Evolutionary conservation across 768 basidiomycete genomes (phyloP).

Genomic region (Suillus cothurnatus): DNA sequence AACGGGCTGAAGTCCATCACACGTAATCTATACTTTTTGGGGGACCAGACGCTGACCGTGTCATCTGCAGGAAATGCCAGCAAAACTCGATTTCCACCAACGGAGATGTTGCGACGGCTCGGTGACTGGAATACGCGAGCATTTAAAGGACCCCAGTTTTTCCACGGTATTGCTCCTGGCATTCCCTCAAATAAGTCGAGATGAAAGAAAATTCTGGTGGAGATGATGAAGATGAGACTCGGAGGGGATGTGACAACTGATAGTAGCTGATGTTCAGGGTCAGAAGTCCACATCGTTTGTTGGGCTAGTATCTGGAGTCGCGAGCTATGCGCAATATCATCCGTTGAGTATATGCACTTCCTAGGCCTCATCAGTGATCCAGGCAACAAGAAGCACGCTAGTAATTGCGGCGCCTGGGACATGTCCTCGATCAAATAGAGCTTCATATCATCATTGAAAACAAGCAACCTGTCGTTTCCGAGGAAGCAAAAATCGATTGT

Average conservation of each 20-base stretch:
- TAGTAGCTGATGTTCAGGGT: not conserved
- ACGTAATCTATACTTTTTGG: not conserved
- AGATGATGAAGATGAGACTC: not conserved
- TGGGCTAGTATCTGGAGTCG: not conserved
- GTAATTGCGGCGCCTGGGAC: not conserved
- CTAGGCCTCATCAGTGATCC: not conserved
- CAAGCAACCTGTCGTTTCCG: not conserved
- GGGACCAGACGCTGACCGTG: not conserved
- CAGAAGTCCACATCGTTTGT: not conserved
- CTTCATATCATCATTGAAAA: not conserved
- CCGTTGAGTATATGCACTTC: not conserved
- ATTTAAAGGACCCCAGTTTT: not conserved
- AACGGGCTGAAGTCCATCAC: constrained; percentile 2
- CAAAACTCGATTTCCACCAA: not conserved
- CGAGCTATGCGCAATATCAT: not conserved
- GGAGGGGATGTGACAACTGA: not conserved
- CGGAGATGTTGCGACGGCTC: not conserved
- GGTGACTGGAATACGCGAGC: not conserved
- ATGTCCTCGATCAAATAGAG: not conserved
- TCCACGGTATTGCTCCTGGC: not conserved
- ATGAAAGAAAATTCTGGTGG: not conserved
- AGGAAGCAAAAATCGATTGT: not conserved
- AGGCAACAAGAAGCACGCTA: not conserved
- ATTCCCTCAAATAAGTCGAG: not conserved
- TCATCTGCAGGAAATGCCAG: not conserved